A percentile compares a stretch with the other conserved stretches of the same genome.
These are phyloP conservation scores for Chaetomiaceae sp. DNA, from an alignment of 2,329 filamentous ascomycete species.

Conservation along the genomic window DNA sequence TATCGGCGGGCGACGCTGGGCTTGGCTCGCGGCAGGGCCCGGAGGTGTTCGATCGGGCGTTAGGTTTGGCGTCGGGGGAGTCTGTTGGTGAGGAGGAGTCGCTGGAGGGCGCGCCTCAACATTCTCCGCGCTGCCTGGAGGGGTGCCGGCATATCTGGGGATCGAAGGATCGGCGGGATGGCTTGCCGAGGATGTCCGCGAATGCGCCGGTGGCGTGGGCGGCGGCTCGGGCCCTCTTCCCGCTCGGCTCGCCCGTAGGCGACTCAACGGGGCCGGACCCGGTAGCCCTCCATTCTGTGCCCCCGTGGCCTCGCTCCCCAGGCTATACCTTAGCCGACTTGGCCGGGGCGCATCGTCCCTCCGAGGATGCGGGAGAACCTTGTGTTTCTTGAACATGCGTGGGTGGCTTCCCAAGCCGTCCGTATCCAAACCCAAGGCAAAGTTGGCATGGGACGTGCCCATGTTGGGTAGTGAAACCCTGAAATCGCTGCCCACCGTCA, in stretches of 20 bases:
- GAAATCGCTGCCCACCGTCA: constrained; percentile 27
- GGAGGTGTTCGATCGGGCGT: constrained; percentile 57
- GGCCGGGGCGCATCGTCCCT: constrained; percentile 25
- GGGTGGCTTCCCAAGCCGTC: constrained; percentile 31
- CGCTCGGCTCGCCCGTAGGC: constrained; percentile 15
- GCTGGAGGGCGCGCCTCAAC: constrained; percentile 41
- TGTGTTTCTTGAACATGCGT: constrained; percentile 44
- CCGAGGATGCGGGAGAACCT: constrained; percentile 38
- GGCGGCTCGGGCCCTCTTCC: constrained; percentile 38
- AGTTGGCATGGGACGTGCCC: constrained; percentile 30
- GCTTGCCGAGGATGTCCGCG: constrained; percentile 52
- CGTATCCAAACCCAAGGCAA: constrained; percentile 28
- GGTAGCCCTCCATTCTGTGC: constrained; percentile 22
- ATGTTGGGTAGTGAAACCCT: constrained; percentile 32
- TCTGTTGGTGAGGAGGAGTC: constrained; percentile 62
- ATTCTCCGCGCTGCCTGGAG: constrained; percentile 37
- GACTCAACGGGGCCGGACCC: constrained; percentile 10
- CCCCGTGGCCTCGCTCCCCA: constrained; percentile 19
- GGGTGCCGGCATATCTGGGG: constrained; percentile 37
- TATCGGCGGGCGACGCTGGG: constrained; percentile 44
- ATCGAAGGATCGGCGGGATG: constrained; percentile 43
- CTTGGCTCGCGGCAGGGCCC: constrained; percentile 35
- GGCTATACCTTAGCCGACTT: constrained; percentile 18
- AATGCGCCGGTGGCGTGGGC: constrained; percentile 60
- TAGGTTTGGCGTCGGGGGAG: constrained; percentile 69